Percentiles rank a stretch among this genome's conserved stretches.
Conservation (phyloP, 2,329 filamentous ascomycete genomes). For the Neofusicoccum cordaticola region DNA sequence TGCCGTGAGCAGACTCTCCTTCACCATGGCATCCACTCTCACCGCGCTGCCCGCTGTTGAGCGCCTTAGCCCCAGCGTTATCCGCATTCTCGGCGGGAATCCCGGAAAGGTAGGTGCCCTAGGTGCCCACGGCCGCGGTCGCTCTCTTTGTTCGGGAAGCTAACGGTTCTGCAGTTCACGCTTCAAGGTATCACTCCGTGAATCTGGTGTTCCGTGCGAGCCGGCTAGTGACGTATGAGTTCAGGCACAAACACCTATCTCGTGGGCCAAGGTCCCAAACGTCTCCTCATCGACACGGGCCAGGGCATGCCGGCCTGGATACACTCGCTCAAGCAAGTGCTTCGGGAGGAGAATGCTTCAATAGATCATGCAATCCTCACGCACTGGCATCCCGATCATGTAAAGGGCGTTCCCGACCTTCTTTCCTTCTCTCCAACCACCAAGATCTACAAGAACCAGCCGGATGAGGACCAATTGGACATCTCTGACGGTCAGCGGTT, state of each 20-base stretch:
- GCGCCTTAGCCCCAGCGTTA: constrained; percentile 71
- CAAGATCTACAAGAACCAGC: constrained; percentile 63
- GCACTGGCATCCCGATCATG: constrained; percentile 91
- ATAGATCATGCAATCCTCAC: constrained; percentile 74
- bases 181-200: constrained; percentile 52
- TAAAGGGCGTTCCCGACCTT: constrained; percentile 71
- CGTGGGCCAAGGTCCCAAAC: constrained; percentile 67
- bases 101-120: constrained; percentile 70
- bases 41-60: constrained; percentile 64
- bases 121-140: constrained; percentile 36
- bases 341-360: constrained; percentile 65
- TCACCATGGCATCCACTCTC: constrained; percentile 6
- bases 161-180: constrained; percentile 48
- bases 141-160: neutral
- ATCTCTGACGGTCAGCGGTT: constrained; percentile 60
- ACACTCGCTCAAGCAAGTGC: constrained; percentile 59
- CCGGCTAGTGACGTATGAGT: constrained; percentile 30
- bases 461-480: constrained; percentile 44
- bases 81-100: constrained; percentile 86
- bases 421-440: constrained; percentile 61
- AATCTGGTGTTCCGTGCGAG: neutral
- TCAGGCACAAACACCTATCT: constrained; percentile 88
- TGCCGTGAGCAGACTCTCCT: neutral
- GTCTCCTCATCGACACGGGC: constrained; percentile 87
- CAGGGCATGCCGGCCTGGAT: constrained; percentile 77